A percentile compares a stretch with the other conserved stretches of the same genome.
Conservation (phyloP, 495 filamentous ascomycete genomes). For the Wilcoxina mikolae region DNA sequence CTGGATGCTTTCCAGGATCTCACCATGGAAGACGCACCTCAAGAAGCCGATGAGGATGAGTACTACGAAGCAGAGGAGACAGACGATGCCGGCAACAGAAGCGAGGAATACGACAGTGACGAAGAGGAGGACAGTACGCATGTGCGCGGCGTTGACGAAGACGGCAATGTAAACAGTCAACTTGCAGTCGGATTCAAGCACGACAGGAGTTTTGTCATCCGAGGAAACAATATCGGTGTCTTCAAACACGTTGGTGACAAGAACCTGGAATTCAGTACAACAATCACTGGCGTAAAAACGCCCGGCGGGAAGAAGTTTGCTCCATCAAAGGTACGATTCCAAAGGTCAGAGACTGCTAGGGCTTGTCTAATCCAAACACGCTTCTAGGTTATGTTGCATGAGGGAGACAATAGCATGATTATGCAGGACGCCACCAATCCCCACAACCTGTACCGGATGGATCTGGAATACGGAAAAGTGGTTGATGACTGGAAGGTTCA, state of each 20-base stretch:
- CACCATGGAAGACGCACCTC: constrained; percentile 65
- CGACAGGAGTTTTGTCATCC: constrained; percentile 90
- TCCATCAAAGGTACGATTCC: constrained; percentile 72
- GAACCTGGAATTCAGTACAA: constrained; percentile 90
- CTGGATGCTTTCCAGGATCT: constrained; percentile 92
- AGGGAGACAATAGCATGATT: constrained; percentile 83
- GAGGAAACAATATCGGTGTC: constrained; percentile 93
- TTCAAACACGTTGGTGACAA: constrained; percentile 95
- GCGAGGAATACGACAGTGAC: constrained; percentile 79
- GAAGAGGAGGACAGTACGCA: constrained; percentile 68
- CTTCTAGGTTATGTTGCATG: constrained; percentile 71
- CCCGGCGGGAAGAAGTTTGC: constrained; percentile 77
- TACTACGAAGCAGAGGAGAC: constrained; percentile 49
- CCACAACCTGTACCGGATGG: constrained; percentile 93
- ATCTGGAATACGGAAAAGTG: constrained; percentile 95
- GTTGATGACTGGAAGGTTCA: constrained; percentile 99
- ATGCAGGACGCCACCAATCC: constrained; percentile 73
- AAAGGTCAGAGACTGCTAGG: neutral
- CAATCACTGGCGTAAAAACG: constrained; percentile 88
- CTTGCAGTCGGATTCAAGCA: constrained; percentile 98
- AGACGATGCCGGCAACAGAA: constrained; percentile 46
- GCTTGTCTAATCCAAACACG: neutral
- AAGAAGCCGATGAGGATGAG: constrained; percentile 49
- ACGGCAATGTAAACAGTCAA: constrained; percentile 82
- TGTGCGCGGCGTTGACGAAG: constrained; percentile 50